Percentiles rank a stretch among this genome's conserved stretches.
These are phyloP conservation scores for Xylariaceae sp. DNA, from an alignment of 2,329 filamentous ascomycete species.

Conservation along the genomic window DNA sequence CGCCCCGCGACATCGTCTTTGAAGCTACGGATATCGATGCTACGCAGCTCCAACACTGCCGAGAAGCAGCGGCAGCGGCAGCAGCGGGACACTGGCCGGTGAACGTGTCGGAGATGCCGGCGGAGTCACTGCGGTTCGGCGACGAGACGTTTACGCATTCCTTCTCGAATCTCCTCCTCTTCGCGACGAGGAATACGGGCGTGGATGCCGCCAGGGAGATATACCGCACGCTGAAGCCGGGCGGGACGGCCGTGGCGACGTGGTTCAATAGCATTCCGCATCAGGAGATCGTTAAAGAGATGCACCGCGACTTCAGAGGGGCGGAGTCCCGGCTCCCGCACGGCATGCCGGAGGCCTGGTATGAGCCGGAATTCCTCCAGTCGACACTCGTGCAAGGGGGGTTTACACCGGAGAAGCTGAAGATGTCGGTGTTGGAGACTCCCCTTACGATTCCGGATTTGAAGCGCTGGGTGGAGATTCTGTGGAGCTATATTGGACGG, in stretches of 20 bases:
- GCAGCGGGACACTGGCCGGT: constrained; percentile 6
- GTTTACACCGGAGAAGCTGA: constrained; percentile 3
- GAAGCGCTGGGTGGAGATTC: constrained; percentile 6
- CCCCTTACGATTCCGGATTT: not conserved
- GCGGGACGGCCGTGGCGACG: constrained; percentile 7
- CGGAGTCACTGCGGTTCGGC: not conserved
- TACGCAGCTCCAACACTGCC: constrained; percentile 8
- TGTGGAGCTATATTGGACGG: constrained; percentile 8
- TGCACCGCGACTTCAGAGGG: not conserved
- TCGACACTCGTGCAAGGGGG: not conserved
- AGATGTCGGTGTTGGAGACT: not conserved
- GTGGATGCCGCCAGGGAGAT: constrained; percentile 11
- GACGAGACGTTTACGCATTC: constrained; percentile 11
- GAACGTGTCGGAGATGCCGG: constrained; percentile 1
- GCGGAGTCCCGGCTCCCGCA: constrained; percentile 9
- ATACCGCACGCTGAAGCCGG: constrained; percentile 14
- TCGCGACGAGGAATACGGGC: constrained; percentile 10
- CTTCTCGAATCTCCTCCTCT: constrained; percentile 11
- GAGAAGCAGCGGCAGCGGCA: constrained; percentile 8
- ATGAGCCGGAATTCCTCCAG: not conserved
- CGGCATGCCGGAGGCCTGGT: constrained; percentile 13
- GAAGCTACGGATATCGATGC: constrained; percentile 14
- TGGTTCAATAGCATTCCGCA: constrained; percentile 4
- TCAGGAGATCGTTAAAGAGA: constrained; percentile 12
- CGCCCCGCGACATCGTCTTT: not conserved